Evolutionary conservation across 116 monocot species (phyloP).

Genomic region (Papilionanthe hybrid): DNA sequence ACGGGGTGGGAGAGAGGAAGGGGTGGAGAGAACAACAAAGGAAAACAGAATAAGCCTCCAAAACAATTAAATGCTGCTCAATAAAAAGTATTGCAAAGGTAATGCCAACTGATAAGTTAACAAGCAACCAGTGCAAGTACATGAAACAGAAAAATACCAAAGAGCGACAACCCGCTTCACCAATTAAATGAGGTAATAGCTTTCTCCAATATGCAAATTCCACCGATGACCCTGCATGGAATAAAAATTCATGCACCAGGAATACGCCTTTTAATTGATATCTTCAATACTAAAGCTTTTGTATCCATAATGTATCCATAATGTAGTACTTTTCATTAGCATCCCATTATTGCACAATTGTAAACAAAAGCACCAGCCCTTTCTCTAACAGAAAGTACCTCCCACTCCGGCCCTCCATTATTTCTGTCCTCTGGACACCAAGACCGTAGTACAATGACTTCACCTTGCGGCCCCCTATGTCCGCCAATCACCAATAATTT

Average conservation of each 20-base stretch:
- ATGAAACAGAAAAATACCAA: neutral
- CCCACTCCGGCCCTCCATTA: slow-evolving; percentile 46
- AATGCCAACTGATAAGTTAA: neutral
- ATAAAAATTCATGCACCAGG: neutral
- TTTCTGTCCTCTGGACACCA: slow-evolving; percentile 71
- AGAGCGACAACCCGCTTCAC: neutral
- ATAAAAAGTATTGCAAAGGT: neutral
- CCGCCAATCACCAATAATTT: slow-evolving; percentile 71
- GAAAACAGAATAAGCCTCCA: neutral
- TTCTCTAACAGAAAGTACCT: slow-evolving; percentile 61
- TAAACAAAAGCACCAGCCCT: slow-evolving; percentile 75
- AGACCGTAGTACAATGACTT: slow-evolving; percentile 62
- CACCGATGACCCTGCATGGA: neutral
- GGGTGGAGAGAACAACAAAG: neutral
- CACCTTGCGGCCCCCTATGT: slow-evolving; percentile 51
- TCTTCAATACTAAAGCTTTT: neutral
- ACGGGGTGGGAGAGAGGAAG: neutral
- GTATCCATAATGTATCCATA: neutral
- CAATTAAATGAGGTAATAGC: neutral
- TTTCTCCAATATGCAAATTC: neutral
- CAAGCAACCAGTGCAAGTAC: neutral
- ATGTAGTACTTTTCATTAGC: slow-evolving; percentile 30
- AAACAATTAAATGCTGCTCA: slow-evolving; percentile 1
- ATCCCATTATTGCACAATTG: slow-evolving; percentile 96
- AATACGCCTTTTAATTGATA: neutral